phyloP scores from a whole-genome alignment of 371 early-diverging fungal species.

The Circinella minor region DNA sequence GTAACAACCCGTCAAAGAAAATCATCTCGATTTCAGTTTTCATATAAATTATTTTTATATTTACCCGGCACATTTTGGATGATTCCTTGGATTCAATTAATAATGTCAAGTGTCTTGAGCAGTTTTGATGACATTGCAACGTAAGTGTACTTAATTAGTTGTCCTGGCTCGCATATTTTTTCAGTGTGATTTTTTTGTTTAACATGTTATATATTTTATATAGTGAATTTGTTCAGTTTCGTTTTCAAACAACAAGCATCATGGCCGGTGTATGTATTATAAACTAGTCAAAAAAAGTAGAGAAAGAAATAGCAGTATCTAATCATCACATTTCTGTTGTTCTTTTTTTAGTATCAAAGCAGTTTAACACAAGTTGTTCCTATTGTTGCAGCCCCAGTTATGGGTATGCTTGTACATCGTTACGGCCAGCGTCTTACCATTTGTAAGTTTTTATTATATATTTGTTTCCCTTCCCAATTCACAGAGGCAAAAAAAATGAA shows the following conservation, averaged over 20 bases:
- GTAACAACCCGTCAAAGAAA: neutral
- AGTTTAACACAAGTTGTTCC: constrained; percentile 60
- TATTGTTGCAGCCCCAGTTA: constrained; percentile 53
- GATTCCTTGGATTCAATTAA: constrained; percentile 46
- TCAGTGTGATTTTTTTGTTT: neutral
- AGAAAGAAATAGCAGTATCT: too few species aligned
- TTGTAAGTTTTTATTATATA: constrained; percentile 24
- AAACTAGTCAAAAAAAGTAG: neutral
- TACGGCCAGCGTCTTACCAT: constrained; percentile 52
- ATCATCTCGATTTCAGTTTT: constrained; percentile 23
- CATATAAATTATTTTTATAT: constrained; percentile 29
- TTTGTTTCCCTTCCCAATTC: neutral
- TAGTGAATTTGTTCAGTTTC: constrained; percentile 52
- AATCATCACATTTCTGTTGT: neutral
- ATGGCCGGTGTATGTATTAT: constrained; percentile 48
- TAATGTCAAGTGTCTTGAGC: constrained; percentile 52
- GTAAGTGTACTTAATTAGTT: constrained; percentile 20
- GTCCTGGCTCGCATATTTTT: too few species aligned
- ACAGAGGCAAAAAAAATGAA: neutral
- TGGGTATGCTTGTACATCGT: constrained; percentile 59
- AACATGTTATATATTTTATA: neutral
- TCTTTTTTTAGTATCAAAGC: constrained; percentile 48
- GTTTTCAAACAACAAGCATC: constrained; percentile 44
- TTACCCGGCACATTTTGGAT: constrained; percentile 53
- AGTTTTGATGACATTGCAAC: constrained; percentile 56